Base-by-base conservation (phyloP, 805 yeast species). In the Priceomyces fermenticarens region DNA sequence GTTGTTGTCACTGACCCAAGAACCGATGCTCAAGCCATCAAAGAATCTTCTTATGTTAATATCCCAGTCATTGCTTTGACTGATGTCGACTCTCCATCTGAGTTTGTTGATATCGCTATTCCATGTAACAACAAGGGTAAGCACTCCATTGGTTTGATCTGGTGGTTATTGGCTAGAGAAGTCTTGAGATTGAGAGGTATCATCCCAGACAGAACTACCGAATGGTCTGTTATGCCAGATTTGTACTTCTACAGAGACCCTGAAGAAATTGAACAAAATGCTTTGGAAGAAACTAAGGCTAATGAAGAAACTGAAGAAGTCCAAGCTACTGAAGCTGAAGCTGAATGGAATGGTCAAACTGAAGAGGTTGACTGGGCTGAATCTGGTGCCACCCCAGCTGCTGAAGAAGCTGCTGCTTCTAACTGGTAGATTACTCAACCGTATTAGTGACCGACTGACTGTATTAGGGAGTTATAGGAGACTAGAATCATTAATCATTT, bases 231-330 rank as follows among this genome's bases (percentile, higher is more conserved):
- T 72, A 93, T 93, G 99, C 98, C 98, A 75, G 99, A 93, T 81
- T 84, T 93, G 75, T 93, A 90, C 90, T 93, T 93, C 90, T 93
- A 93, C 97, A 93, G 99, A 85, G 97, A 93, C 81, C 99, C 99
- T 70, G 98, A 91, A 81, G 99, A 93, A 79, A 85, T 86, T 75
- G 96, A 88, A 78, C 80, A 81, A 62, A 81, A 76, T 60, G 81
- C 80, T 64, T 77, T 77, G 51, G 77, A 74, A 55, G 79, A 72
- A 62, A 62, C 67, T 55, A 73, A 69, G 61, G 54, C 64, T 47
- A 72, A 71, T 52, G 85, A 77, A 63, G 80, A 75, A 58, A 60
- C 57, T 49, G 78, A 73, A 60, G 80, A 78, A 60, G 86, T 80
- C 66, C 84, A 76, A 63, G 81, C 77, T 62, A 73, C 70, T 52